Conservation (phyloP, 148 eudicot genomes). For the Pouteria glomerata region DNA sequence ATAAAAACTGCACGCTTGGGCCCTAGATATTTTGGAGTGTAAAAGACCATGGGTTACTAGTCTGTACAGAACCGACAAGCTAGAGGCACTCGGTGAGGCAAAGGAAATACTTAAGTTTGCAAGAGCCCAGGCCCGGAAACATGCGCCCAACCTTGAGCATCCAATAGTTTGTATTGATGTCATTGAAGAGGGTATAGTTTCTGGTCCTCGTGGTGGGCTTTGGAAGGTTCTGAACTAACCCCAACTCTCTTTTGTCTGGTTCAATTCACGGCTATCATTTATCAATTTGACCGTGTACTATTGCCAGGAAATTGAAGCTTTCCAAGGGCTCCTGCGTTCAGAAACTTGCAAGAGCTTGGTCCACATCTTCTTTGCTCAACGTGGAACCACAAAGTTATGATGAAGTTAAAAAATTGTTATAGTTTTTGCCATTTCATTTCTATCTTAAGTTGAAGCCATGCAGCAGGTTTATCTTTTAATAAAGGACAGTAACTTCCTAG, state of each 20-base stretch:
- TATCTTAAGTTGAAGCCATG: neutral
- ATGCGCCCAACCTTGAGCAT: constrained; percentile 79
- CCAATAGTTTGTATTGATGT: constrained; percentile 85
- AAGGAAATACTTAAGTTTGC: constrained; percentile 85
- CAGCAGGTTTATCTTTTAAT: neutral
- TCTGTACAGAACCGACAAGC: constrained; percentile 69
- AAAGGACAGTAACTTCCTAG: too few species aligned
- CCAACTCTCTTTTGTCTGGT: neutral
- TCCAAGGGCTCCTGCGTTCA: constrained; percentile 58
- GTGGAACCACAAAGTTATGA: constrained; percentile 83
- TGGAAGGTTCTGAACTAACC: constrained; percentile 51
- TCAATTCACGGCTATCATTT: neutral
- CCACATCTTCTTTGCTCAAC: constrained; percentile 87
- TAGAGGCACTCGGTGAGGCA: constrained; percentile 88
- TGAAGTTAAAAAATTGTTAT: neutral
- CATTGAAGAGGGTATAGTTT: constrained; percentile 79
- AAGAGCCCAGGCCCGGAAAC: constrained; percentile 70
- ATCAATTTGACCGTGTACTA: neutral
- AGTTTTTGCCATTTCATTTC: neutral
- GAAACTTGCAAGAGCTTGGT: constrained; percentile 95
- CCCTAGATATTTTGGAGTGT: constrained; percentile 71
- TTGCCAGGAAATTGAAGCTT: constrained; percentile 75
- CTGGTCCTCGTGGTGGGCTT: constrained; percentile 89
- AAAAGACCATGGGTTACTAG: constrained; percentile 85
- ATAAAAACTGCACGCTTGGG: constrained; percentile 81